Base-by-base conservation (phyloP, 176 grass and related monocot species). In the Hsuehochloa calcarea region DNA sequence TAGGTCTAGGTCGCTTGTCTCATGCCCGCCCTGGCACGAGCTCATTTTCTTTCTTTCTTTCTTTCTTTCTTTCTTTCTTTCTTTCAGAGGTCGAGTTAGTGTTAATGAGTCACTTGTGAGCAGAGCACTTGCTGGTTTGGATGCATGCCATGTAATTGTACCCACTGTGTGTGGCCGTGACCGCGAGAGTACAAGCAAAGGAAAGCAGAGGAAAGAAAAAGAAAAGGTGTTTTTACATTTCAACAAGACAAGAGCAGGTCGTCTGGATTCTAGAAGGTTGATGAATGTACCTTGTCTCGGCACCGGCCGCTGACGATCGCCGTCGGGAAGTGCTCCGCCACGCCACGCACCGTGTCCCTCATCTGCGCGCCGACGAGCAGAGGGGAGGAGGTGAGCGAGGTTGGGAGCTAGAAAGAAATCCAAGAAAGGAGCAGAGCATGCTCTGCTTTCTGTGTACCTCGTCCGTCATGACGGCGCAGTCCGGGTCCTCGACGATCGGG, bases 401-500 rank as follows among this genome's bases (percentile, higher is more conserved):
- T 26, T 15, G 55, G 4, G 37, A 67, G 34, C 19, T 65, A 61
- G 12, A 16, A n/a, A 34, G 9, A 59, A 15, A 1, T 38, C 15
- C 11, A 51, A 12, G 8, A n/a, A 26, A 59, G 46, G 22, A 40
- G 59, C 6, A 55, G 23, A 50, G 22, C 11, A 74, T 51, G 3
- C 35, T 65, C 58, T 50, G 59, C n/a, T 35, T 45, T 77, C 29
- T 19, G 15, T 6, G 31, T 39, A 96, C 94, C 87, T 88, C 87
- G 52, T 96, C 91, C 13, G 87, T 90, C 91, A 96, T 96, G 89
- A 93, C 86, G 74, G 94, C 94, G 43, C 45, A 3, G 80, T 96
- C 91, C 10, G 94, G 94, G 82, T 96, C 87, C 72, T 96, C 94
- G 2, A 96, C 94, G 79, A 96, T 96, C 1, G 91, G 94, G 2